phyloP scores from a whole-genome alignment of 176 grass and related monocot genomes.

The Miscanthus lutarioriparius region DNA sequence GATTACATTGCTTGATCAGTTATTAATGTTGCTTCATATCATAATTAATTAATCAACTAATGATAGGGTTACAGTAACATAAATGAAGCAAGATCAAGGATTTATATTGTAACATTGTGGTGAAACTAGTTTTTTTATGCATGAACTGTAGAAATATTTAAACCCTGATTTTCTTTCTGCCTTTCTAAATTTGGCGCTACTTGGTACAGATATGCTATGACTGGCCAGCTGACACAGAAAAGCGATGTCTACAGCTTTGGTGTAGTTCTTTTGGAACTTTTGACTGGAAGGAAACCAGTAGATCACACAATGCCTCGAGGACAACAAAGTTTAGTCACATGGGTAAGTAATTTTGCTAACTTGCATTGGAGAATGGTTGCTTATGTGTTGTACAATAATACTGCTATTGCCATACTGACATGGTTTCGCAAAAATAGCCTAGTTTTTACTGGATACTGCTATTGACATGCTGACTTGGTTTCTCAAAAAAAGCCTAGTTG shows the following conservation, averaged over 20 bases:
- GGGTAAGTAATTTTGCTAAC: conserved; percentile 48
- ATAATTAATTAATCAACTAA: background rate
- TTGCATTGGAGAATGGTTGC: background rate
- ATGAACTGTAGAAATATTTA: background rate
- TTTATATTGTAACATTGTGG: conserved; percentile 4
- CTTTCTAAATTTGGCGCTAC: background rate
- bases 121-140: background rate
- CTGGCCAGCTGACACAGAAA: conserved; percentile 58
- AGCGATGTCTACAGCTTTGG: conserved; percentile 66
- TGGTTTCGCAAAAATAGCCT: background rate
- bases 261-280: conserved; percentile 62
- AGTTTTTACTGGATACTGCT: background rate
- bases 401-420: background rate
- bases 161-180: conserved; percentile 4
- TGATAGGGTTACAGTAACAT: background rate
- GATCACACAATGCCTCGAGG: conserved; percentile 69
- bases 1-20: background rate
- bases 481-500: background rate
- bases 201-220: conserved; percentile 61
- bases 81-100: background rate
- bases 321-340: conserved; percentile 65
- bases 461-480: background rate
- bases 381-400: background rate
- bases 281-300: conserved; percentile 65
- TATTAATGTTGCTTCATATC: conserved; percentile 11